phyloP scores from a whole-genome alignment of 2,329 filamentous ascomycete species.

The Fusarium tricinctum region DNA sequence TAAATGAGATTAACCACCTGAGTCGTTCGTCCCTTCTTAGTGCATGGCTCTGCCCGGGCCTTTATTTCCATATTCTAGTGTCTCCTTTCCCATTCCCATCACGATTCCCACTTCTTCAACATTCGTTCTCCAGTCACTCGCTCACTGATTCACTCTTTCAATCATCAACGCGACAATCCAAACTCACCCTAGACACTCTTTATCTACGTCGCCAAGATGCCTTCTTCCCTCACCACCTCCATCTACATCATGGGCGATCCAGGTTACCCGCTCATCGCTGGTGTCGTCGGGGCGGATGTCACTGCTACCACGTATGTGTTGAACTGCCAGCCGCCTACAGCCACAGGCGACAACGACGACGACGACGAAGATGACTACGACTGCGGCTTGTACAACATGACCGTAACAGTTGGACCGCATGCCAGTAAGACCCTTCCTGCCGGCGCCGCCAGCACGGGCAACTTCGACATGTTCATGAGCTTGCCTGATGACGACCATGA shows the following conservation, averaged over 20 bases:
- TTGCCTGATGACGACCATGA: slow-evolving; percentile 3
- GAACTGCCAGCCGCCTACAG: slow-evolving; percentile 17
- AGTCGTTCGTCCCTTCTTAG: too few relatives aligned
- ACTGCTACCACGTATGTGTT: slow-evolving; percentile 23
- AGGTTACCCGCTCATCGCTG: not conserved
- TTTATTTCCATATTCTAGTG: slow-evolving; percentile 13
- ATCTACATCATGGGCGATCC: not conserved
- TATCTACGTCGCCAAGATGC: slow-evolving; percentile 6
- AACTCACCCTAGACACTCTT: not conserved
- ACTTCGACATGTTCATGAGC: slow-evolving; percentile 20
- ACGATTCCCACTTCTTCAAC: not conserved
- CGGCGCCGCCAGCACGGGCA: slow-evolving; percentile 17
- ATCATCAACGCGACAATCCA: not conserved
- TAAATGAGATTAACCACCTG: not conserved
- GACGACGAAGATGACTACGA: slow-evolving; percentile 7
- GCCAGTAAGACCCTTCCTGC: slow-evolving; percentile 22
- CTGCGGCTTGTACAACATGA: slow-evolving; percentile 23
- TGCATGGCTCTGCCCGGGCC: not conserved
- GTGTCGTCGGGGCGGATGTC: slow-evolving; percentile 22
- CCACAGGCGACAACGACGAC: slow-evolving; percentile 18
- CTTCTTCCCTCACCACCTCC: slow-evolving; percentile 20
- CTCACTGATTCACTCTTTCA: not conserved
- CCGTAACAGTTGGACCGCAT: slow-evolving; percentile 13
- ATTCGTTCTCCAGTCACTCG: not conserved
- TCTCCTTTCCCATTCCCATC: slow-evolving; percentile 17